These are phyloP conservation scores for Lactarius akahatsu DNA, from an alignment of 768 basidiomycete species.

Conservation along the genomic window DNA sequence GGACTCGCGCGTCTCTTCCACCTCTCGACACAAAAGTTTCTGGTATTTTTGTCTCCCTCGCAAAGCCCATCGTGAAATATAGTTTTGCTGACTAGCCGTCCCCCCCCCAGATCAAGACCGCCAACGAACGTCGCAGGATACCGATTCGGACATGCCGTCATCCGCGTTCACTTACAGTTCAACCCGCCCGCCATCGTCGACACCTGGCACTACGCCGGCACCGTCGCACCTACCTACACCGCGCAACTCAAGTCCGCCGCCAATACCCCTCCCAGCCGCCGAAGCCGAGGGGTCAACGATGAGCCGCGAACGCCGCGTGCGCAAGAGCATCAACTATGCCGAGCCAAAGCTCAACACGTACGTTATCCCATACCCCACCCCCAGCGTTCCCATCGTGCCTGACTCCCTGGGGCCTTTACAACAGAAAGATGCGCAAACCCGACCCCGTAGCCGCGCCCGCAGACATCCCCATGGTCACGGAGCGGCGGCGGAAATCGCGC, in stretches of 20 bases:
- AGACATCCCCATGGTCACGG: conserved; percentile 26
- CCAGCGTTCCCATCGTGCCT: no score
- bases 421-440: conserved; percentile 88
- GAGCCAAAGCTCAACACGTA: conserved; percentile 90
- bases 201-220: conserved; percentile 45
- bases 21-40: conserved; percentile 39
- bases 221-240: conserved; percentile 49
- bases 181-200: conserved; percentile 41
- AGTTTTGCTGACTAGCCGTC: no score
- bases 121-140: conserved; percentile 16
- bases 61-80: no score
- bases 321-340: conserved; percentile 83
- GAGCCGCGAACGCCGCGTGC: conserved; percentile 53
- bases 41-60: conserved; percentile 32
- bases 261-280: conserved; percentile 35
- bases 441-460: conserved; percentile 44
- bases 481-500: conserved; percentile 56
- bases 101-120: conserved; percentile 19
- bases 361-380: conserved; percentile 34
- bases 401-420: no score
- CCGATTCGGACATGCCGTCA: conserved; percentile 29
- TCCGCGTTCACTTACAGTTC: conserved; percentile 37
- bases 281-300: conserved; percentile 26
- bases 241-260: conserved; percentile 34
- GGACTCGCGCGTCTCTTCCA: conserved; percentile 38